These are phyloP conservation scores for Globisporangium nagaii DNA, from an alignment of 352 stramenopile genomes.

Conservation along the genomic window DNA sequence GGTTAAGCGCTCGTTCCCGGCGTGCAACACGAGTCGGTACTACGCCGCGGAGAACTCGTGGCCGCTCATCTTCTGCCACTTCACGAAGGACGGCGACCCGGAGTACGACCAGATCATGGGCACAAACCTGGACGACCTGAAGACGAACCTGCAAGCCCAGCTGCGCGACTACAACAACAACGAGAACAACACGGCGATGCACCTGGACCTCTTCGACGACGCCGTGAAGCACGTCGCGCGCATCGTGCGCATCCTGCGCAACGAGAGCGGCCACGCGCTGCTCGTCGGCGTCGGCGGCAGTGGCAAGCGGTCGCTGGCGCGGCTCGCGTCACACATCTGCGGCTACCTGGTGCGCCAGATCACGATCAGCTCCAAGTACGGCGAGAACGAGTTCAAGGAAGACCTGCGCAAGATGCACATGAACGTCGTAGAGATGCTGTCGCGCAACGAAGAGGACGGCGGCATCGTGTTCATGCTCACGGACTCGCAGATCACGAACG, in stretches of 20 bases:
- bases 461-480: slow-evolving; percentile 94
- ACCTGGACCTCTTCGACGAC: slow-evolving; percentile 96
- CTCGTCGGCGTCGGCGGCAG: slow-evolving; percentile 93
- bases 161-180: slow-evolving; percentile 95
- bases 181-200: slow-evolving; percentile 95
- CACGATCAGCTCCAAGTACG: slow-evolving; percentile 93
- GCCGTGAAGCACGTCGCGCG: slow-evolving; percentile 94
- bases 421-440: slow-evolving; percentile 90
- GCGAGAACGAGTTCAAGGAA: slow-evolving; percentile 95
- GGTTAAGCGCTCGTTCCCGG: slow-evolving; percentile 92
- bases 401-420: slow-evolving; percentile 94
- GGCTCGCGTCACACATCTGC: slow-evolving; percentile 92
- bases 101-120: slow-evolving; percentile 93
- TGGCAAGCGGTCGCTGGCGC: slow-evolving; percentile 92
- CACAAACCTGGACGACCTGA: slow-evolving; percentile 87
- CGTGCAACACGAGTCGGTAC: slow-evolving; percentile 89
- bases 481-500: slow-evolving; percentile 95
- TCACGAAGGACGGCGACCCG: slow-evolving; percentile 90
- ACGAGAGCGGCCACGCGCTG: slow-evolving; percentile 87
- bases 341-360: slow-evolving; percentile 91
- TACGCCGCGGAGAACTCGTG: slow-evolving; percentile 94
- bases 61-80: slow-evolving; percentile 95
- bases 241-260: slow-evolving; percentile 92
- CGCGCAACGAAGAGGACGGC: slow-evolving; percentile 74
- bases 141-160: slow-evolving; percentile 84